Percentiles rank a stretch among this genome's conserved stretches.
Conservation (phyloP, 176 grass and related monocot genomes). For the Phoenix dactylifera region DNA sequence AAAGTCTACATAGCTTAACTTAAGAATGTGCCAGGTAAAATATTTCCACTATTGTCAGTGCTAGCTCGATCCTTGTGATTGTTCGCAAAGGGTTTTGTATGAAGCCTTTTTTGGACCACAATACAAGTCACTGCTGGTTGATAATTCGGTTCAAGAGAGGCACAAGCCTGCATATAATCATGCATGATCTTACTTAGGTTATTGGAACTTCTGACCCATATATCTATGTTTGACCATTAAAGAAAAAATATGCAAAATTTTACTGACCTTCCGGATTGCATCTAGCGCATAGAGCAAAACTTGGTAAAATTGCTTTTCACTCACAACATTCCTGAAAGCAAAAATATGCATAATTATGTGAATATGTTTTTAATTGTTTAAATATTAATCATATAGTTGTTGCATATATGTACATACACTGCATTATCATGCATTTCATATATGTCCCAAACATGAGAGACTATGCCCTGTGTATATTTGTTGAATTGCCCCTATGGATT, state of each 20-base stretch:
- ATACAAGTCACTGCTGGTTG: constrained; percentile 97
- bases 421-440: too few relatives aligned
- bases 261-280: constrained; percentile 83
- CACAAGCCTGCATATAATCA: constrained; percentile 50
- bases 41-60: constrained; percentile 87
- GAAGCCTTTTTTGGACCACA: constrained; percentile 96
- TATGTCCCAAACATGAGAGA: too few relatives aligned
- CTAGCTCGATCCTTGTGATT: constrained; percentile 67
- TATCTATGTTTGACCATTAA: too few relatives aligned
- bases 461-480: too few relatives aligned
- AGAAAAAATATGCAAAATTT: neutral
- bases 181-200: too few relatives aligned
- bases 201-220: too few relatives aligned
- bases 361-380: too few relatives aligned
- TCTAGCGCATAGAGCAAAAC: constrained; percentile 90
- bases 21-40: constrained; percentile 52
- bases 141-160: constrained; percentile 87
- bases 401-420: too few relatives aligned
- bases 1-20: too few relatives aligned
- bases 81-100: constrained; percentile 89
- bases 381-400: too few relatives aligned
- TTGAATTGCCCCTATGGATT: too few relatives aligned
- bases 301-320: constrained; percentile 95
- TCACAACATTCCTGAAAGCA: constrained; percentile 75
- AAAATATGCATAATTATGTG: too few relatives aligned